A percentile compares a stretch with the other conserved stretches of the same genome.
These are phyloP conservation scores for Dioscorea dumetorum DNA, from an alignment of 106 monocot genomes.

Conservation along the genomic window DNA sequence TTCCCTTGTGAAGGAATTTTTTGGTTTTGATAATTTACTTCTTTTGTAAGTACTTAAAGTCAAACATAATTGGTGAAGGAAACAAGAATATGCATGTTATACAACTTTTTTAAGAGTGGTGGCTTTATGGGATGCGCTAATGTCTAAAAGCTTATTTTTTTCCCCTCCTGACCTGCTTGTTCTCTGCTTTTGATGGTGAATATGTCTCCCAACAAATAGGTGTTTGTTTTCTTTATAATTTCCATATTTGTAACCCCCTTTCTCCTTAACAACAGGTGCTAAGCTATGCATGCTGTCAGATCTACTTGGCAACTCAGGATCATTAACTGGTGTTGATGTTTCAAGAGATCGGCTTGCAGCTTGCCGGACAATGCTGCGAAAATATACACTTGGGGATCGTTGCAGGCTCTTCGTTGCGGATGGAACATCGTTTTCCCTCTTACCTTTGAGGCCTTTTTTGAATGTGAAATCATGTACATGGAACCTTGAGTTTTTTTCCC, in stretches of 20 bases:
- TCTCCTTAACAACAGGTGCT: slow-evolving; percentile 43
- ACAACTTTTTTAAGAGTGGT: too few relatives aligned
- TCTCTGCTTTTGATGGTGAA: too few relatives aligned
- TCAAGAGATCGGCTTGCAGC: slow-evolving; percentile 79
- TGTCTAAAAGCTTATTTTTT: too few relatives aligned
- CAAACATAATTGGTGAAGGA: too few relatives aligned
- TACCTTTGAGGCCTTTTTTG: slow-evolving; percentile 36
- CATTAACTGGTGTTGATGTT: slow-evolving; percentile 90
- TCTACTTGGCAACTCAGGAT: slow-evolving; percentile 64
- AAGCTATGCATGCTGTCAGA: slow-evolving; percentile 96
- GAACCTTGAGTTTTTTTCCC: not conserved
- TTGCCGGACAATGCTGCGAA: slow-evolving; percentile 84
- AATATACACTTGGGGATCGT: slow-evolving; percentile 66
- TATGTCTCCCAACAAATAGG: too few relatives aligned
- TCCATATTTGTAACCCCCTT: not conserved
- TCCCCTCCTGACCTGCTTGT: too few relatives aligned
- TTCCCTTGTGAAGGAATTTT: too few relatives aligned
- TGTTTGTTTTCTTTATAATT: too few relatives aligned
- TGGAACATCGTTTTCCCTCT: slow-evolving; percentile 79
- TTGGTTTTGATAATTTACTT: too few relatives aligned
- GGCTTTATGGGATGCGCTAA: too few relatives aligned
- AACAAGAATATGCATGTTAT: too few relatives aligned
- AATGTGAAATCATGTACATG: slow-evolving; percentile 25
- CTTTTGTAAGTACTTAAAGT: too few relatives aligned
- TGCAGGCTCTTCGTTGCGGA: slow-evolving; percentile 92